Conservation (phyloP, 768 basidiomycete species). For the Trametes cingulata region DNA sequence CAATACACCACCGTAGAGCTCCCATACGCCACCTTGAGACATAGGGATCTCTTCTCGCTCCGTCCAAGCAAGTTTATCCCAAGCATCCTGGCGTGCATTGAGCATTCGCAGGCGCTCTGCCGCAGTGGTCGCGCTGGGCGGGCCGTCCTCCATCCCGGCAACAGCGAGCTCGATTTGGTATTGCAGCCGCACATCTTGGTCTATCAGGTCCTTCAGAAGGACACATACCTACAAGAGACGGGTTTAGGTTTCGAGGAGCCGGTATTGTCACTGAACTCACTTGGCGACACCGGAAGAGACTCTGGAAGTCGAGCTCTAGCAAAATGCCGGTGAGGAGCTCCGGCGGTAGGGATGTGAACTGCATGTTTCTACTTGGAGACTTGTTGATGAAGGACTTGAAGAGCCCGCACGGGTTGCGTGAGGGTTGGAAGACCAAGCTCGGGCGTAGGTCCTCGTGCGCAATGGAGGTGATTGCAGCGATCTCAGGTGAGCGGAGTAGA, state of each 20-base stretch:
- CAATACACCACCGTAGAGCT: conserved; percentile 59
- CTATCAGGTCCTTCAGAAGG: conserved; percentile 18
- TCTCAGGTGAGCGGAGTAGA: not conserved
- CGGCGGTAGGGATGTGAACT: conserved; percentile 15
- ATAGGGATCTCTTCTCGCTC: conserved; percentile 36
- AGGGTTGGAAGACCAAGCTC: not conserved
- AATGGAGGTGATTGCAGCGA: too few relatives aligned
- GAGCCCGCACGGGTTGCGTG: not conserved
- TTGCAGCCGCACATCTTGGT: conserved; percentile 20
- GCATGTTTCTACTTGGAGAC: not conserved
- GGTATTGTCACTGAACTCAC: conserved; percentile 10
- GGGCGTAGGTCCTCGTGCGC: too few relatives aligned
- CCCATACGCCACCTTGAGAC: conserved; percentile 50
- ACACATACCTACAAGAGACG: conserved; percentile 21
- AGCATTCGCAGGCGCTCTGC: conserved; percentile 42
- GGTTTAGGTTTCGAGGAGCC: not conserved
- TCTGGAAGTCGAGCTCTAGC: conserved; percentile 19
- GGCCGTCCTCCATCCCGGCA: conserved; percentile 44
- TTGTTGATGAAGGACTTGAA: too few relatives aligned
- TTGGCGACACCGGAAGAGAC: conserved; percentile 24
- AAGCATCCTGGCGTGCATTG: conserved; percentile 28
- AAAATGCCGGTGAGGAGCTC: conserved; percentile 29
- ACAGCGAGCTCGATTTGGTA: conserved; percentile 38
- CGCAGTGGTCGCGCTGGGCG: conserved; percentile 29
- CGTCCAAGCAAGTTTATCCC: conserved; percentile 20